phyloP scores from a whole-genome alignment of 805 yeast genomes.

The Kuraishia piskuri region DNA sequence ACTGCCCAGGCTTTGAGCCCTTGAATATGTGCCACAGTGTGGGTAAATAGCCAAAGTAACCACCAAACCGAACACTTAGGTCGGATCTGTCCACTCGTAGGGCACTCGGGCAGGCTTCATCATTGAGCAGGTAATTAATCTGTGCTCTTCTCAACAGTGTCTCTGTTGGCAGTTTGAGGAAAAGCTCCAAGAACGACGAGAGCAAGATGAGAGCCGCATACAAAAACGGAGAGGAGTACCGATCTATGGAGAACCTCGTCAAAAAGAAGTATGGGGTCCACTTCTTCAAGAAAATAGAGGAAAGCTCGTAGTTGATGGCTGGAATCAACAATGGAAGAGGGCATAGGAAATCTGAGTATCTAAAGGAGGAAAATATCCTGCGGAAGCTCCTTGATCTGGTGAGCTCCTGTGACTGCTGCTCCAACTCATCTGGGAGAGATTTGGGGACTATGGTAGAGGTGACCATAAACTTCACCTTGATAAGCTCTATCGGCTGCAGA shows the following conservation, averaged over 20 bases:
- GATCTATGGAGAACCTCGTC: conserved; percentile 56
- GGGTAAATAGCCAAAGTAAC: conserved; percentile 45
- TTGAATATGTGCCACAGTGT: conserved; percentile 40
- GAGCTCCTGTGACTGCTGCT: neutral
- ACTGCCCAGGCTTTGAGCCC: conserved; percentile 23
- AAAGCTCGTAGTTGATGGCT: conserved; percentile 54
- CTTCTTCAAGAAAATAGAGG: conserved; percentile 51
- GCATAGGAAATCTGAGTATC: conserved; percentile 30
- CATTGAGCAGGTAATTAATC: conserved; percentile 46
- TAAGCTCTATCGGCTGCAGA: conserved; percentile 74
- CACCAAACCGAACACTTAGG: conserved; percentile 51
- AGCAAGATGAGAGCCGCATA: conserved; percentile 51
- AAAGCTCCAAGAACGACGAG: conserved; percentile 59
- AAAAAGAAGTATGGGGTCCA: conserved; percentile 60
- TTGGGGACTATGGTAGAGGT: conserved; percentile 42
- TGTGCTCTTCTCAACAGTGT: conserved; percentile 82
- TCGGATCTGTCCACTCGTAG: conserved; percentile 37
- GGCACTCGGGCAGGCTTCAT: conserved; percentile 27
- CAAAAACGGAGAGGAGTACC: conserved; percentile 49
- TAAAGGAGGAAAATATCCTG: conserved; percentile 47
- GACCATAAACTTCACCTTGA: conserved; percentile 68
- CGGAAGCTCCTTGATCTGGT: conserved; percentile 56
- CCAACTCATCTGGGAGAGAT: conserved; percentile 9
- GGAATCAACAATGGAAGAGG: conserved; percentile 61
- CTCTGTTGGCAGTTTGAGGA: conserved; percentile 79